A percentile compares a stretch with the other conserved stretches of the same genome.
phyloP scores from a whole-genome alignment of 495 filamentous ascomycete species.

The Choiromyces venosus region DNA sequence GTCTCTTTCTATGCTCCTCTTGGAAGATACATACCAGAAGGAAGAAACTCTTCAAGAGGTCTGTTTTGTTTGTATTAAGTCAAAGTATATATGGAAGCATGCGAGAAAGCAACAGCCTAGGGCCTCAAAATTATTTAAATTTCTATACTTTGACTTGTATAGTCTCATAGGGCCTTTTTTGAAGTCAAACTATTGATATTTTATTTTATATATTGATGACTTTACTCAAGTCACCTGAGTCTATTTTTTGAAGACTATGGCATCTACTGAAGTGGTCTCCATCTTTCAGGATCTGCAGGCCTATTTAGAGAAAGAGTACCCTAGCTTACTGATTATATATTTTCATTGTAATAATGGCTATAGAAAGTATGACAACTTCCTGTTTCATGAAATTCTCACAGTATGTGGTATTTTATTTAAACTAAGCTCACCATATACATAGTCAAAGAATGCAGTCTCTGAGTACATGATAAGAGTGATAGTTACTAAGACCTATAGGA shows the following conservation, averaged over 20 bases:
- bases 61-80: too few species aligned
- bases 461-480: neutral
- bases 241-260: neutral
- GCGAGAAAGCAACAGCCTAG: too few species aligned
- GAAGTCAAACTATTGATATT: too few species aligned
- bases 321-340: neutral
- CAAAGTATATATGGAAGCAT: too few species aligned
- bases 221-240: neutral
- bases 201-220: too few species aligned
- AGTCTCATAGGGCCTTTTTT: too few species aligned
- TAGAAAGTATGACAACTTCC: too few species aligned
- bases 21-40: too few species aligned
- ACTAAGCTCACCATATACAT: neutral
- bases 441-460: conserved; percentile 3
- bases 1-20: too few species aligned
- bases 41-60: too few species aligned
- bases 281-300: neutral
- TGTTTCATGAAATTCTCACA: neutral
- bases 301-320: neutral
- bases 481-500: neutral
- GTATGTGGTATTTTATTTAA: neutral
- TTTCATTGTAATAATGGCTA: conserved; percentile 9
- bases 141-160: too few species aligned
- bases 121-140: neutral
- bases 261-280: neutral